Conservation (phyloP, 1,139 yeast species). For the Pneumocystis wakefieldiae region DNA sequence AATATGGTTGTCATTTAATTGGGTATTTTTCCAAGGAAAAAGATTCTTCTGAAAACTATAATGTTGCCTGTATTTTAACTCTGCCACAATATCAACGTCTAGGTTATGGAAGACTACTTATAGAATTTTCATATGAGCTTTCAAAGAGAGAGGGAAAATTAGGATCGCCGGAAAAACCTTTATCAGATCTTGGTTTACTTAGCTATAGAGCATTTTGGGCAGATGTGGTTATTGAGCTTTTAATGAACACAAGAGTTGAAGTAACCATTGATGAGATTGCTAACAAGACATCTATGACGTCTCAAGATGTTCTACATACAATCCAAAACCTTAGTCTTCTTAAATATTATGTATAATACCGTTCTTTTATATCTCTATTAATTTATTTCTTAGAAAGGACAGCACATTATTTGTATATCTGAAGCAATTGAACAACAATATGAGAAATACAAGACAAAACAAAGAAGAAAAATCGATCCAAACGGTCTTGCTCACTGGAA, state of each 20-base stretch:
- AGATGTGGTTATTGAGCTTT: conserved; percentile 60
- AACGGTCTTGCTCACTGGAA: conserved; percentile 58
- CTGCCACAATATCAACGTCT: conserved; percentile 90
- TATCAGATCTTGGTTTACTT: conserved; percentile 81
- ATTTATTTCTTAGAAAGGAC: conserved; percentile 53
- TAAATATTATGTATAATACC: conserved; percentile 33
- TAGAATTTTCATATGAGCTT: conserved; percentile 83
- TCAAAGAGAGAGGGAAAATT: conserved; percentile 75
- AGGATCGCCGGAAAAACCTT: conserved; percentile 95
- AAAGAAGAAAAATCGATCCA: conserved; percentile 55
- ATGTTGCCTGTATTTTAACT: conserved; percentile 91
- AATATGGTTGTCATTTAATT: conserved; percentile 81
- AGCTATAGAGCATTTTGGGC: conserved; percentile 97
- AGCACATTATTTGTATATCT: conserved; percentile 81
- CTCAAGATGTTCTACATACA: conserved; percentile 87
- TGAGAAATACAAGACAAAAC: conserved; percentile 57
- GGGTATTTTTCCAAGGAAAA: conserved; percentile 95
- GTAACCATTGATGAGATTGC: conserved; percentile 89
- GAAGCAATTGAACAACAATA: conserved; percentile 68
- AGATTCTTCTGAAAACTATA: conserved; percentile 89
- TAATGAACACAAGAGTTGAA: conserved; percentile 55
- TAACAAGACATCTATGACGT: conserved; percentile 78
- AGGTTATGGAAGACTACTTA: conserved; percentile 83
- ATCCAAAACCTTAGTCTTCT: conserved; percentile 80
- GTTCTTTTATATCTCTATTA: neutral